Conservation (phyloP, 768 basidiomycete genomes). For the Tricholoma hemisulphureum region DNA sequence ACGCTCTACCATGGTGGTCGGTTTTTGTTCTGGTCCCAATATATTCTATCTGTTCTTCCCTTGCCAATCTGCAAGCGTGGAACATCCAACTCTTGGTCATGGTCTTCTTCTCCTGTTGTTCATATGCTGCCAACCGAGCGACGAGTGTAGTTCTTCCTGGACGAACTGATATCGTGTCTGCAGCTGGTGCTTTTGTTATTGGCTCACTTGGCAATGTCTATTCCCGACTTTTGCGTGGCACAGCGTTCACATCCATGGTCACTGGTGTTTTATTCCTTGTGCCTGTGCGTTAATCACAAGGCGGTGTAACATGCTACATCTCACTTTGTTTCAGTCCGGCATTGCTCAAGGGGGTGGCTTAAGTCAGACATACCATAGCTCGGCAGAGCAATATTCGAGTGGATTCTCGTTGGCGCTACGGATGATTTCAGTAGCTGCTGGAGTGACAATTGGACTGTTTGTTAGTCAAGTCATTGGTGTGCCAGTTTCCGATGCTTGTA, state of each 20-base stretch:
- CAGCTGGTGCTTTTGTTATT: slow-evolving; percentile 74
- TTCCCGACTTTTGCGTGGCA: slow-evolving; percentile 70
- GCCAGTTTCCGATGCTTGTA: too few relatives aligned
- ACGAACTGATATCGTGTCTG: slow-evolving; percentile 72
- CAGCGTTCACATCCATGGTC: slow-evolving; percentile 90
- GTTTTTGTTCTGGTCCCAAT: slow-evolving; percentile 73
- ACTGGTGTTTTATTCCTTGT: slow-evolving; percentile 90
- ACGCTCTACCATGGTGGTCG: slow-evolving; percentile 82
- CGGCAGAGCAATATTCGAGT: slow-evolving; percentile 68
- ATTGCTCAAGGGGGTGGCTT: slow-evolving; percentile 75
- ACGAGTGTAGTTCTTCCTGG: slow-evolving; percentile 61
- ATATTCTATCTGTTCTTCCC: slow-evolving; percentile 70
- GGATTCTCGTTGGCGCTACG: slow-evolving; percentile 78
- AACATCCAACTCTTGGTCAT: slow-evolving; percentile 71
- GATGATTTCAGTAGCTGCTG: slow-evolving; percentile 83
- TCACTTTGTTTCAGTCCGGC: slow-evolving; percentile 51
- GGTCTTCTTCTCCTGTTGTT: slow-evolving; percentile 74
- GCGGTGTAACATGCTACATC: background rate
- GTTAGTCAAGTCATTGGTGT: slow-evolving; percentile 67
- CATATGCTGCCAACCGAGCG: slow-evolving; percentile 68
- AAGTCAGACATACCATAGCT: slow-evolving; percentile 56
- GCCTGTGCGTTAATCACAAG: slow-evolving; percentile 56
- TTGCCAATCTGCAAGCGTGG: slow-evolving; percentile 74
- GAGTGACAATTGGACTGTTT: slow-evolving; percentile 83
- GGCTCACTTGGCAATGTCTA: slow-evolving; percentile 83